Conservation (phyloP, 2,329 filamentous ascomycete genomes). For the Colletotrichum musae region DNA sequence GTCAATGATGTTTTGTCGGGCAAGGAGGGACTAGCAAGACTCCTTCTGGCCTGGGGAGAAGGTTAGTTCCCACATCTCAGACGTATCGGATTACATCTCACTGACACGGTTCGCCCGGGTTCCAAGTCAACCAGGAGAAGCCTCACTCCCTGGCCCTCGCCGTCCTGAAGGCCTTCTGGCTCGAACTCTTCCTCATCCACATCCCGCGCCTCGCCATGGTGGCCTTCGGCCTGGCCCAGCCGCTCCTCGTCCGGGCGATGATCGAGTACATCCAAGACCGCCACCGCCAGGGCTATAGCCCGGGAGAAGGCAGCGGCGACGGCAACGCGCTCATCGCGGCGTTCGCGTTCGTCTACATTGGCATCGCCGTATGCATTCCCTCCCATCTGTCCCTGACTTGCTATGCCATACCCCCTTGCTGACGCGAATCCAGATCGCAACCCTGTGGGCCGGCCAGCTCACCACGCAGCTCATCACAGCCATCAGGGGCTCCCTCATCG, state of each 20-base stretch:
- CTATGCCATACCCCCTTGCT: not conserved
- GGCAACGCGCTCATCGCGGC: conserved; percentile 58
- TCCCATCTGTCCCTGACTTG: not conserved
- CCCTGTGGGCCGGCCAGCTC: conserved; percentile 39
- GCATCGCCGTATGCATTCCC: conserved; percentile 49
- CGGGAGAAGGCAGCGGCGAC: conserved; percentile 34
- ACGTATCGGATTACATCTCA: not conserved
- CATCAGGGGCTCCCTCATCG: conserved; percentile 47
- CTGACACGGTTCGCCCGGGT: not conserved
- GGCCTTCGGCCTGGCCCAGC: conserved; percentile 60
- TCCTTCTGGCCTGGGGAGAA: conserved; percentile 11
- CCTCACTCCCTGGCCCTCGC: not conserved
- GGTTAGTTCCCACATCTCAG: not conserved
- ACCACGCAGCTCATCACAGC: conserved; percentile 44
- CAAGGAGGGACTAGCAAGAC: not conserved
- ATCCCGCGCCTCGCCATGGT: conserved; percentile 49
- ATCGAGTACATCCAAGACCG: conserved; percentile 26
- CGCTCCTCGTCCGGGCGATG: conserved; percentile 56
- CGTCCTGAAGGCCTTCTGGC: conserved; percentile 8
- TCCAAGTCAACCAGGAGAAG: not conserved
- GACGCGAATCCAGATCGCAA: conserved; percentile 1
- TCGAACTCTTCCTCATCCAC: conserved; percentile 47
- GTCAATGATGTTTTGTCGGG: conserved; percentile 19
- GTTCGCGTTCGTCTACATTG: conserved; percentile 56
- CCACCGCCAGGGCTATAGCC: not conserved